These are phyloP conservation scores for Tricholoma matsutake DNA, from an alignment of 768 basidiomycete species.

Conservation along the genomic window DNA sequence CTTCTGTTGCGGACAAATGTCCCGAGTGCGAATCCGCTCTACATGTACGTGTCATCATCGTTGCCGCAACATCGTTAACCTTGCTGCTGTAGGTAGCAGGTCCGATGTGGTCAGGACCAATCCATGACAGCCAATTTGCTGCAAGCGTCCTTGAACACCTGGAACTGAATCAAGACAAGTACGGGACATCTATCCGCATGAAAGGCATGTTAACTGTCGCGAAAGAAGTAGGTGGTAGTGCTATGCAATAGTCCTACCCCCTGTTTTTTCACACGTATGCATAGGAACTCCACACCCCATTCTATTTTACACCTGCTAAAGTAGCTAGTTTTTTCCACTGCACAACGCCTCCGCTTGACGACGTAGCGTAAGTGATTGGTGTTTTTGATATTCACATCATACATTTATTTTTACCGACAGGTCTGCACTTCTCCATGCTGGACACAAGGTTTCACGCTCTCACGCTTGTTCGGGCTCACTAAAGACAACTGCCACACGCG, in stretches of 20 bases:
- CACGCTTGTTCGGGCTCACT: slow-evolving; percentile 88
- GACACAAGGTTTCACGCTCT: slow-evolving; percentile 82
- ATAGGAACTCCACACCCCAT: slow-evolving; percentile 73
- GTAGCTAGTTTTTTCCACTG: slow-evolving; percentile 83
- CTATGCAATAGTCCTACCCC: neutral
- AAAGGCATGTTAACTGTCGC: slow-evolving; percentile 94
- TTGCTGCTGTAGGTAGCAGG: slow-evolving; percentile 65
- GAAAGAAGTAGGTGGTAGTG: slow-evolving; percentile 59
- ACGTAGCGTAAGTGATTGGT: slow-evolving; percentile 57
- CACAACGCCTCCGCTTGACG: slow-evolving; percentile 68
- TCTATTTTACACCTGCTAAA: slow-evolving; percentile 86
- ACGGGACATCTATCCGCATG: slow-evolving; percentile 82
- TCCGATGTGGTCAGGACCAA: slow-evolving; percentile 93
- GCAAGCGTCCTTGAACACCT: slow-evolving; percentile 73
- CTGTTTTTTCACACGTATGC: neutral
- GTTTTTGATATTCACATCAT: neutral
- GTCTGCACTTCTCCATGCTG: slow-evolving; percentile 86
- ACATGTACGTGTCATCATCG: slow-evolving; percentile 52
- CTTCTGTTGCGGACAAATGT: slow-evolving; percentile 65
- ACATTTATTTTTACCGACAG: slow-evolving; percentile 34
- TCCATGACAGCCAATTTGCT: slow-evolving; percentile 79
- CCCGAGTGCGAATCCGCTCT: slow-evolving; percentile 76
- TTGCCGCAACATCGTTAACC: neutral
- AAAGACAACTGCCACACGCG: slow-evolving; percentile 79
- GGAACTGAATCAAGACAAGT: slow-evolving; percentile 55